phyloP scores from a whole-genome alignment of 805 yeast genomes.

The Candida sanyiensis region DNA sequence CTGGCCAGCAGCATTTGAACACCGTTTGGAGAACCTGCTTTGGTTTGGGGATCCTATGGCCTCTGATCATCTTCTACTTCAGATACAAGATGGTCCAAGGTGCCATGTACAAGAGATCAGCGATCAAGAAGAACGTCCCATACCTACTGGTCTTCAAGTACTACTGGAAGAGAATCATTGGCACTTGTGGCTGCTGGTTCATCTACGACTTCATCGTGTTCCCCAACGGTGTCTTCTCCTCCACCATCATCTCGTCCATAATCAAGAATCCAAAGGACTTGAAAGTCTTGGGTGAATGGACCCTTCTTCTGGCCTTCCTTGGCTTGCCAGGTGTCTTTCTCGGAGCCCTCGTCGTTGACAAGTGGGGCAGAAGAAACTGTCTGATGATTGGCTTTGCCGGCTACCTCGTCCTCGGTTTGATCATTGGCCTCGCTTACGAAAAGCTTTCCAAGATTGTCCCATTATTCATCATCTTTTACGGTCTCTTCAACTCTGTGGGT shows the following conservation, averaged over 20 bases:
- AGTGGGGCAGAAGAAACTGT: slow-evolving; percentile 65
- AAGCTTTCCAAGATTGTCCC: slow-evolving; percentile 52
- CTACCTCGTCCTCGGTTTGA: slow-evolving; percentile 64
- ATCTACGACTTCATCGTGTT: slow-evolving; percentile 75
- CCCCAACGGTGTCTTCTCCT: slow-evolving; percentile 70
- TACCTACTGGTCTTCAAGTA: slow-evolving; percentile 55
- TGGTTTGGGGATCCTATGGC: slow-evolving; percentile 63
- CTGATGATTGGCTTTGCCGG: slow-evolving; percentile 68
- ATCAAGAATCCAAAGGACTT: slow-evolving; percentile 33
- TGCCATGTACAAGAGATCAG: slow-evolving; percentile 54
- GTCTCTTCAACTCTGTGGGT: slow-evolving; percentile 63
- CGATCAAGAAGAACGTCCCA: slow-evolving; percentile 53
- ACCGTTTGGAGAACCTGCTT: slow-evolving; percentile 69
- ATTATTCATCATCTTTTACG: slow-evolving; percentile 66
- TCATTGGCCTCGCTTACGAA: slow-evolving; percentile 60
- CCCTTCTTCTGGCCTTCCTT: slow-evolving; percentile 54
- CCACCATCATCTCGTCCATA: slow-evolving; percentile 53
- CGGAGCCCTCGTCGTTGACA: slow-evolving; percentile 62
- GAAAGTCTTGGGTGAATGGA: slow-evolving; percentile 67
- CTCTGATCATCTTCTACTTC: slow-evolving; percentile 65
- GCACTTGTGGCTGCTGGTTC: slow-evolving; percentile 75
- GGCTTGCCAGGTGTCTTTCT: slow-evolving; percentile 68
- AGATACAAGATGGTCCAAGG: slow-evolving; percentile 66
- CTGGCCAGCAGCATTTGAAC: slow-evolving; percentile 38
- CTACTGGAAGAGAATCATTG: slow-evolving; percentile 64